Conservation (phyloP, 2,329 filamentous ascomycete species). For the Colletotrichum karsti region DNA sequence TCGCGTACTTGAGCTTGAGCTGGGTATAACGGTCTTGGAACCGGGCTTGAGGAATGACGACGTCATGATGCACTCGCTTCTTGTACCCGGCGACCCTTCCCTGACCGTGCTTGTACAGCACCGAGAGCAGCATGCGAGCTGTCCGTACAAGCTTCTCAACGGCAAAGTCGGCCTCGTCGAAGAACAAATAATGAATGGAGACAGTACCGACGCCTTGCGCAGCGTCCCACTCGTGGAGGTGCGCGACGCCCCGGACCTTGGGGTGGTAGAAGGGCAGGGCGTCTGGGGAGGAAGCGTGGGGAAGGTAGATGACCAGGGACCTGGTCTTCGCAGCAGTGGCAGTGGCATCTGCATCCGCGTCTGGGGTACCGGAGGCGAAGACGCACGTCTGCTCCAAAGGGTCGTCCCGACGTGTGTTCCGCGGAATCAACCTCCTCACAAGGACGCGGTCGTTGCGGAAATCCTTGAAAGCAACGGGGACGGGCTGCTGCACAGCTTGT, state of each 20-base stretch:
- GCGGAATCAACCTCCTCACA: constrained; percentile 80
- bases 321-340: constrained; percentile 31
- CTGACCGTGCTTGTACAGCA: constrained; percentile 78
- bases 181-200: constrained; percentile 70
- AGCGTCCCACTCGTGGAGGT: constrained; percentile 73
- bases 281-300: constrained; percentile 69
- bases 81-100: constrained; percentile 73
- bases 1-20: constrained; percentile 83
- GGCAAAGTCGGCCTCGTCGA: constrained; percentile 41
- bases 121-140: constrained; percentile 72
- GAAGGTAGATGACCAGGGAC: constrained; percentile 78
- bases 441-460: constrained; percentile 66
- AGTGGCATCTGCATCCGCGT: background rate
- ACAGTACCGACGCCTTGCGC: constrained; percentile 54
- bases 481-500: constrained; percentile 32
- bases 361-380: constrained; percentile 58
- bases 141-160: constrained; percentile 68
- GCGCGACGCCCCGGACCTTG: constrained; percentile 75
- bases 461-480: constrained; percentile 54
- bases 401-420: constrained; percentile 80
- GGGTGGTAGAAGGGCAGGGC: constrained; percentile 92
- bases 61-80: constrained; percentile 86
- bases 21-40: constrained; percentile 85
- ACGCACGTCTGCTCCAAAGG: constrained; percentile 85
- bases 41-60: constrained; percentile 76